Conservation (phyloP, 2,329 filamentous ascomycete species). For the Aureobasidium sp. region DNA sequence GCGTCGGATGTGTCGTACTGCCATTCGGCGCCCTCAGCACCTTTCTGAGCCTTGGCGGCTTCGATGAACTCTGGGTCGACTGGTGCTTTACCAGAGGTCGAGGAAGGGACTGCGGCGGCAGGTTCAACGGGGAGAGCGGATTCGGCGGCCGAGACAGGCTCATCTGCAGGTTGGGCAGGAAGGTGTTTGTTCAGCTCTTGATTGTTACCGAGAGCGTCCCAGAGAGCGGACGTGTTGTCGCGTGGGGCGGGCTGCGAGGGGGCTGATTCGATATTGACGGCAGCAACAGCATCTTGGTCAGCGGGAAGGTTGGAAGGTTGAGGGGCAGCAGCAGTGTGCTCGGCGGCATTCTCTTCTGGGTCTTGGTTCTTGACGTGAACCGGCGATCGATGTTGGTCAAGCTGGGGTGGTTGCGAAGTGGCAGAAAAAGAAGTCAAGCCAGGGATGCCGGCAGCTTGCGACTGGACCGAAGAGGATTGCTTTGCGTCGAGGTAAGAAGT, state of each 20-base stretch:
- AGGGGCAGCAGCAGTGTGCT: not conserved
- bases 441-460: slow-evolving; percentile 9
- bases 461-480: not conserved
- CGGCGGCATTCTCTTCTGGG: not conserved
- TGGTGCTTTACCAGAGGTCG: slow-evolving; percentile 23
- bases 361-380: not conserved
- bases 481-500: not conserved
- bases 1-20: slow-evolving; percentile 59
- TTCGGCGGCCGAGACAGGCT: not conserved
- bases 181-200: slow-evolving; percentile 1
- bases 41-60: slow-evolving; percentile 40
- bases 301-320: not conserved
- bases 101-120: not conserved
- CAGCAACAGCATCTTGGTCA: not conserved
- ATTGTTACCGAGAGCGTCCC: slow-evolving; percentile 11
- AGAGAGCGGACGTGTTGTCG: slow-evolving; percentile 8
- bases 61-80: slow-evolving; percentile 38
- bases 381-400: not conserved
- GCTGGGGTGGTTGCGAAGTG: not conserved
- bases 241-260: not conserved
- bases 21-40: slow-evolving; percentile 66
- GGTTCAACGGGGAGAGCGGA: not conserved
- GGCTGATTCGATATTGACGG: not conserved
- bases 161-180: not conserved
- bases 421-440: slow-evolving; percentile 5